Percentiles rank a stretch among this genome's conserved stretches.
Evolutionary conservation across 768 basidiomycete species (phyloP).

Genomic region (Russula olivacea): DNA sequence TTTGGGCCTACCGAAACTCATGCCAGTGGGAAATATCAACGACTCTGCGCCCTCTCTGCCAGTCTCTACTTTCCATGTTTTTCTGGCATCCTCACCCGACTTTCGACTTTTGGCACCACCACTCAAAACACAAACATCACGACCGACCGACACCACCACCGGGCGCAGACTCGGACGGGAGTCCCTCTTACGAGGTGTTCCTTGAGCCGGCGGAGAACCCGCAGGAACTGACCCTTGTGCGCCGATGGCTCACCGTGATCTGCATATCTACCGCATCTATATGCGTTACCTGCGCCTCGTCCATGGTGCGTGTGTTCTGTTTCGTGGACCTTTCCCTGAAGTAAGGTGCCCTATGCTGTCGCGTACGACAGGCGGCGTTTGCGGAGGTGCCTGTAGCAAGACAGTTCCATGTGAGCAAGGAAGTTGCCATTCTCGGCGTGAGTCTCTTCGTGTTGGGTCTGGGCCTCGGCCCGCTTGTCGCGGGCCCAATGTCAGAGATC

Average conservation of each 20-base stretch:
- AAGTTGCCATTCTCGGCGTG: constrained; percentile 39
- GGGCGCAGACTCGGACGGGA: background rate
- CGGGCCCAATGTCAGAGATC: constrained; percentile 42
- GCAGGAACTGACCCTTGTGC: constrained; percentile 20
- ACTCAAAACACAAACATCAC: constrained; percentile 2
- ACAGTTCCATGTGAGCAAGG: constrained; percentile 35
- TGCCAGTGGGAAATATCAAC: no score
- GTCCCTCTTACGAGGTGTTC: constrained; percentile 15
- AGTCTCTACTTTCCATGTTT: background rate
- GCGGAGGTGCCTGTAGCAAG: constrained; percentile 36
- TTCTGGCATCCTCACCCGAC: constrained; percentile 11
- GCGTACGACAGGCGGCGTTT: constrained; percentile 29
- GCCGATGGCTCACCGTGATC: constrained; percentile 27
- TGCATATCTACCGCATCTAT: constrained; percentile 25
- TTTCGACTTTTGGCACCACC: constrained; percentile 3
- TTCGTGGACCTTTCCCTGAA: no score
- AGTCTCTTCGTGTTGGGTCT: constrained; percentile 37
- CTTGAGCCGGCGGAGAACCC: constrained; percentile 26
- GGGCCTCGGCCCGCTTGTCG: constrained; percentile 31
- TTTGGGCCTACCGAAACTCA: no score
- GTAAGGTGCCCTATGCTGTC: background rate
- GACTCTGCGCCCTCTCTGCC: background rate
- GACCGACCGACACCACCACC: background rate
- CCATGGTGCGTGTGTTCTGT: constrained; percentile 23
- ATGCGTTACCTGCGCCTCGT: constrained; percentile 28